Percentiles rank a stretch among this genome's conserved stretches.
Evolutionary conservation across 2,329 filamentous ascomycete species (phyloP).

Genomic region (Stemphylium lycopersici): DNA sequence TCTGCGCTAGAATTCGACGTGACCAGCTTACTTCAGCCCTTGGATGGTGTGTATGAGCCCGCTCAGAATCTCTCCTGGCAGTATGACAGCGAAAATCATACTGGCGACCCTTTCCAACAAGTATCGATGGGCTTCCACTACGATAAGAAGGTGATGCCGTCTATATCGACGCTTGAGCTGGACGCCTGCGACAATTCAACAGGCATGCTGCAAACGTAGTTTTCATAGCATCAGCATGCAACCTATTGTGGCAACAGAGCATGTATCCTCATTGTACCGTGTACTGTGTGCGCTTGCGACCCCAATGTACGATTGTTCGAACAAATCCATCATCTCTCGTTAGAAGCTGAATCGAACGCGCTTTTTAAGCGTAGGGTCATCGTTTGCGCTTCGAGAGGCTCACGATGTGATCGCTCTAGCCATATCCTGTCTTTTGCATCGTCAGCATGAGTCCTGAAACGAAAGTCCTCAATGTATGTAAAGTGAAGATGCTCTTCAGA

Average conservation of each 20-base stretch:
- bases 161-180: conserved; percentile 23
- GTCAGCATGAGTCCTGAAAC: conserved; percentile 3
- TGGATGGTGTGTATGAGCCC: conserved; percentile 12
- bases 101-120: conserved; percentile 3
- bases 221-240: not conserved
- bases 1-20: conserved; percentile 25
- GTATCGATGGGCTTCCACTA: not conserved
- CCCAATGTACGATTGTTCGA: not conserved
- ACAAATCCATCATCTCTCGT: not conserved
- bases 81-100: not conserved
- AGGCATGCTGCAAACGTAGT: not conserved
- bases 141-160: conserved; percentile 4
- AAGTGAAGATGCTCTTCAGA: conserved; percentile 44
- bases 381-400: not conserved
- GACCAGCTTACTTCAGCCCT: conserved; percentile 20
- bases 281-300: too few relatives aligned
- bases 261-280: not conserved
- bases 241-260: not conserved
- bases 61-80: not conserved
- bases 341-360: not conserved
- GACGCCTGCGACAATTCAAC: conserved; percentile 13
- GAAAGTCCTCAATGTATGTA: not conserved
- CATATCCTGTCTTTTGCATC: not conserved
- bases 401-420: too few relatives aligned
- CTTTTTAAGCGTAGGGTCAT: not conserved